These are phyloP conservation scores for Nicotiana obtusifolia DNA, from an alignment of 257 asterid species.

Conservation along the genomic window DNA sequence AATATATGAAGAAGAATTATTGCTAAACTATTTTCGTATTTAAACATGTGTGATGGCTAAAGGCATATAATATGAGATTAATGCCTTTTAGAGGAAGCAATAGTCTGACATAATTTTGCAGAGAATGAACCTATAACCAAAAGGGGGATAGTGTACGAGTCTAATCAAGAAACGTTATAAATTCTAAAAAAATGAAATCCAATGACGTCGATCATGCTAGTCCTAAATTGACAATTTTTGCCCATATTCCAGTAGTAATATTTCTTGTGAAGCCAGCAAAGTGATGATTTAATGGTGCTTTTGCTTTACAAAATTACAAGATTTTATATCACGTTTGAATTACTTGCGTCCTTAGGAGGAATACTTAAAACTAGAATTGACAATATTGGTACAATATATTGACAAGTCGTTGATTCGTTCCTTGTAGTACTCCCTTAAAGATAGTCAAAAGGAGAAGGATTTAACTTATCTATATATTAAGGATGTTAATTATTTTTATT, in stretches of 20 bases:
- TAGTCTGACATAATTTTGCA: not conserved
- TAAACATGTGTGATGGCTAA: conserved; percentile 8
- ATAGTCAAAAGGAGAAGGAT: no score
- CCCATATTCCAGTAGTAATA: not conserved
- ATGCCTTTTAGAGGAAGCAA: not conserved
- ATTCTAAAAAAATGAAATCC: not conserved
- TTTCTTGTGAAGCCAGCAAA: not conserved
- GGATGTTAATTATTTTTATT: no score
- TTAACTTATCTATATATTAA: no score
- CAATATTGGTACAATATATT: no score
- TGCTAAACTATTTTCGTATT: not conserved
- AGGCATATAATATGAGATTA: not conserved
- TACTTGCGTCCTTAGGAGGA: not conserved
- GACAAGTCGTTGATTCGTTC: no score
- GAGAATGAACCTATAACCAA: not conserved
- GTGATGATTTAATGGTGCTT: not conserved
- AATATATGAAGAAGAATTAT: not conserved
- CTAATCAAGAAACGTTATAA: not conserved
- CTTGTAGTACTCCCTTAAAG: no score
- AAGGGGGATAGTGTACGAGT: not conserved
- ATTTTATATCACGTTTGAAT: not conserved
- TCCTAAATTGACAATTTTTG: not conserved
- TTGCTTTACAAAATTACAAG: conserved; percentile 1
- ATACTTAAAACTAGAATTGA: not conserved
- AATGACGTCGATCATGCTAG: not conserved